Evolutionary conservation across 441 rosid species (phyloP).

Genomic region (Bruguiera hainesii): DNA sequence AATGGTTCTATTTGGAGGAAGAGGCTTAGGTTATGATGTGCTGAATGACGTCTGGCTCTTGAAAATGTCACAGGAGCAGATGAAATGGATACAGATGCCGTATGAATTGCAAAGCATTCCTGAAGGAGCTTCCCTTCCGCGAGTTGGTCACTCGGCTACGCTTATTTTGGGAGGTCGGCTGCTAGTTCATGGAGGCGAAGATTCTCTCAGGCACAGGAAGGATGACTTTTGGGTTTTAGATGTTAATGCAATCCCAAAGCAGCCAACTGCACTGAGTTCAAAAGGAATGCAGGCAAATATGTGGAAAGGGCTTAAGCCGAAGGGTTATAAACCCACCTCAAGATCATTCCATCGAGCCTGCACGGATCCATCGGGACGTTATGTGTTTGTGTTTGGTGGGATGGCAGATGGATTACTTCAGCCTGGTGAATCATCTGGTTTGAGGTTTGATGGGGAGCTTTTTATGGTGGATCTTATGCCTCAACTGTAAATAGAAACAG

Average conservation of each 20-base stretch:
- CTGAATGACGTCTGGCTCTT: slow-evolving; percentile 77
- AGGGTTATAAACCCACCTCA: slow-evolving; percentile 49
- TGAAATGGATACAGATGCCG: slow-evolving; percentile 55
- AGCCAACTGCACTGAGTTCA: slow-evolving; percentile 30
- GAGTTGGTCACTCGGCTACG: slow-evolving; percentile 91
- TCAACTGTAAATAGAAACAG: slow-evolving; percentile 28
- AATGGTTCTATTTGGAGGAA: slow-evolving; percentile 78
- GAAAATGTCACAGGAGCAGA: slow-evolving; percentile 35
- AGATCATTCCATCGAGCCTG: slow-evolving; percentile 89
- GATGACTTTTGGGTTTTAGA: slow-evolving; percentile 87
- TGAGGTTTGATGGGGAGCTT: slow-evolving; percentile 74
- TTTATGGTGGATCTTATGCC: slow-evolving; percentile 63
- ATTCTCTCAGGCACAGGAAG: slow-evolving; percentile 68
- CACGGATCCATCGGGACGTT: slow-evolving; percentile 62
- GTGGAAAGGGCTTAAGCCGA: slow-evolving; percentile 62
- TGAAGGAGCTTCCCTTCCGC: slow-evolving; percentile 53
- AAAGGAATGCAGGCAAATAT: slow-evolving; percentile 29
- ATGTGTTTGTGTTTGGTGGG: slow-evolving; percentile 75
- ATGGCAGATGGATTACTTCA: slow-evolving; percentile 72
- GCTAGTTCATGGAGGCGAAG: slow-evolving; percentile 91
- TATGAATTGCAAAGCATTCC: slow-evolving; percentile 54
- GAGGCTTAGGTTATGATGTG: slow-evolving; percentile 83
- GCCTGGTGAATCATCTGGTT: slow-evolving; percentile 47
- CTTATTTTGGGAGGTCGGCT: slow-evolving; percentile 65
- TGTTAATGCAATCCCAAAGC: slow-evolving; percentile 42